These are phyloP conservation scores for Solanum gracilifrons DNA, from an alignment of 257 asterid genomes.

Conservation along the genomic window DNA sequence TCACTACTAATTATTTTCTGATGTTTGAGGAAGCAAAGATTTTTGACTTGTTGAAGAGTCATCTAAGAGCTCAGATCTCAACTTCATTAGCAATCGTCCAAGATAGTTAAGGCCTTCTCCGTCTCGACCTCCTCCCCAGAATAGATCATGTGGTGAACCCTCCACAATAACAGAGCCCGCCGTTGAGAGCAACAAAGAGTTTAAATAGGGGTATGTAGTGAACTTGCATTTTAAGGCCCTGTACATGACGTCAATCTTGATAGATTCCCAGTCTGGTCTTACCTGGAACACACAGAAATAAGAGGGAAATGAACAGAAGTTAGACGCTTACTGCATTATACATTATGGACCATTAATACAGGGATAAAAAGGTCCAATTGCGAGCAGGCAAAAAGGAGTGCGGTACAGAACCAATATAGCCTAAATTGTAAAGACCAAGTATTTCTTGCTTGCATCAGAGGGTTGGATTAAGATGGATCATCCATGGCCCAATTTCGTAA, in stretches of 20 bases:
- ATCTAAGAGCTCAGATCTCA: conserved; percentile 70
- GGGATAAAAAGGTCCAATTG: background rate
- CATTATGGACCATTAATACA: background rate
- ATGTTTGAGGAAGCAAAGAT: conserved; percentile 4
- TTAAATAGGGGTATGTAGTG: conserved; percentile 45
- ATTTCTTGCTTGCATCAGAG: background rate
- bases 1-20: conserved; percentile 5
- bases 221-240: conserved; percentile 73
- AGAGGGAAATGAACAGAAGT: background rate
- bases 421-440: background rate
- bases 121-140: conserved; percentile 99
- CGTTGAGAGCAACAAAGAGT: conserved; percentile 64
- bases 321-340: background rate
- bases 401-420: background rate
- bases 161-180: conserved; percentile 89
- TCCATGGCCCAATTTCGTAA: background rate
- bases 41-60: conserved; percentile 15
- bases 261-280: conserved; percentile 73
- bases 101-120: conserved; percentile 97
- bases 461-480: background rate
- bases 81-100: conserved; percentile 80
- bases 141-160: conserved; percentile 89
- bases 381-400: background rate
- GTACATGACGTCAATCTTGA: conserved; percentile 66
- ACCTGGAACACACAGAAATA: conserved; percentile 30